phyloP scores from a whole-genome alignment of 164 flowering plant species.

The Tetracentron sinense region DNA sequence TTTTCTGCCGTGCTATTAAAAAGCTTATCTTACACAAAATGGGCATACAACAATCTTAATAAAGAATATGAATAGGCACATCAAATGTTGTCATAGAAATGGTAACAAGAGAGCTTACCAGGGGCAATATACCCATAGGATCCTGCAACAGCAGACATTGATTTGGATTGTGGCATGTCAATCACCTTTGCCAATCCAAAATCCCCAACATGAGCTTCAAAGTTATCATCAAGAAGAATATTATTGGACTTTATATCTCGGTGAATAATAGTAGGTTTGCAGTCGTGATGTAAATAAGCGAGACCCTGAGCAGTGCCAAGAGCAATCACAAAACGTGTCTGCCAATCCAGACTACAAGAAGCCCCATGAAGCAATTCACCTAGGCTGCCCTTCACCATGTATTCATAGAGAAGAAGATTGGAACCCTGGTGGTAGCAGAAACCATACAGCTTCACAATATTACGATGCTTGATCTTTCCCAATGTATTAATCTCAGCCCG shows the following conservation, averaged over 20 bases:
- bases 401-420: conserved; percentile 87
- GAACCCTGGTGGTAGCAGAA: conserved; percentile 82
- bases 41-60: neutral
- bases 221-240: conserved; percentile 70
- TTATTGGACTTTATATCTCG: conserved; percentile 97
- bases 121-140: conserved; percentile 99
- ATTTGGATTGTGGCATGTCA: conserved; percentile 93
- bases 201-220: conserved; percentile 99
- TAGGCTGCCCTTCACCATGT: conserved; percentile 83
- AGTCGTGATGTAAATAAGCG: conserved; percentile 89
- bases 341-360: conserved; percentile 66
- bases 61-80: neutral
- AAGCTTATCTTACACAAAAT: no score
- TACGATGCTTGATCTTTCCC: conserved; percentile 92
- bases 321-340: conserved; percentile 62
- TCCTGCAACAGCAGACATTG: conserved; percentile 96
- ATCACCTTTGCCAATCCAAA: conserved; percentile 93
- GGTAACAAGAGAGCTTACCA: conserved; percentile 50
- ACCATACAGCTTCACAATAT: conserved; percentile 86
- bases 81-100: no score
- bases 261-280: conserved; percentile 89
- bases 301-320: conserved; percentile 97
- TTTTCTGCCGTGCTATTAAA: no score
- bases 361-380: conserved; percentile 82
- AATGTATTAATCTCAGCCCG: conserved; percentile 81